These are phyloP conservation scores for Elaeis oleifera DNA, from an alignment of 202 grass and related monocot species.

Conservation along the genomic window DNA sequence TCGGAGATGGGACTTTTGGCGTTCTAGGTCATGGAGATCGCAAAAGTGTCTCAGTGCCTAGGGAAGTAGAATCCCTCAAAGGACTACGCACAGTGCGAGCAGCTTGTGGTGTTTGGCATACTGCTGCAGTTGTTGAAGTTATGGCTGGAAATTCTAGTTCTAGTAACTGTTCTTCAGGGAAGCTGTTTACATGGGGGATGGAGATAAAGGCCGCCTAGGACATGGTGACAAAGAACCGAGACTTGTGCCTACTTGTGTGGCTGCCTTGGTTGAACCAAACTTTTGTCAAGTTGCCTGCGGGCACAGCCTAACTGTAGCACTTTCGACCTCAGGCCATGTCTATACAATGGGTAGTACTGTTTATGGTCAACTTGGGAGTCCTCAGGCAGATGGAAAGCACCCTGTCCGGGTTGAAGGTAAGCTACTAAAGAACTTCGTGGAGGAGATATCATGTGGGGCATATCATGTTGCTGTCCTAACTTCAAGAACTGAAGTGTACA, in stretches of 20 bases:
- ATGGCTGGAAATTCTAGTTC: slow-evolving; percentile 90
- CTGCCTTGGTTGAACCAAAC: slow-evolving; percentile 91
- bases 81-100: slow-evolving; percentile 77
- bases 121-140: slow-evolving; percentile 97
- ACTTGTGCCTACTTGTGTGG: slow-evolving; percentile 86
- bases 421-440: slow-evolving; percentile 44
- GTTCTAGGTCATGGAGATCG: slow-evolving; percentile 83
- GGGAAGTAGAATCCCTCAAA: slow-evolving; percentile 92
- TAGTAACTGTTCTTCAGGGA: slow-evolving; percentile 92
- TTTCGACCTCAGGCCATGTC: slow-evolving; percentile 94
- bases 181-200: slow-evolving; percentile 98
- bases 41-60: slow-evolving; percentile 52
- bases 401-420: slow-evolving; percentile 48
- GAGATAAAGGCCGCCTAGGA: slow-evolving; percentile 96
- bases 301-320: slow-evolving; percentile 81
- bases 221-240: slow-evolving; percentile 84
- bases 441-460: slow-evolving; percentile 50
- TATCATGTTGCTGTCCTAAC: slow-evolving; percentile 60
- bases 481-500: slow-evolving; percentile 55
- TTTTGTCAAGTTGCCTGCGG: slow-evolving; percentile 98
- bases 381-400: slow-evolving; percentile 32
- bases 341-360: slow-evolving; percentile 87
- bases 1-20: slow-evolving; percentile 96
- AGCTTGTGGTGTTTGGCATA: slow-evolving; percentile 98
- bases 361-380: slow-evolving; percentile 72